phyloP scores from a whole-genome alignment of 176 grass and related monocot genomes.

The Eragrostis curvula region DNA sequence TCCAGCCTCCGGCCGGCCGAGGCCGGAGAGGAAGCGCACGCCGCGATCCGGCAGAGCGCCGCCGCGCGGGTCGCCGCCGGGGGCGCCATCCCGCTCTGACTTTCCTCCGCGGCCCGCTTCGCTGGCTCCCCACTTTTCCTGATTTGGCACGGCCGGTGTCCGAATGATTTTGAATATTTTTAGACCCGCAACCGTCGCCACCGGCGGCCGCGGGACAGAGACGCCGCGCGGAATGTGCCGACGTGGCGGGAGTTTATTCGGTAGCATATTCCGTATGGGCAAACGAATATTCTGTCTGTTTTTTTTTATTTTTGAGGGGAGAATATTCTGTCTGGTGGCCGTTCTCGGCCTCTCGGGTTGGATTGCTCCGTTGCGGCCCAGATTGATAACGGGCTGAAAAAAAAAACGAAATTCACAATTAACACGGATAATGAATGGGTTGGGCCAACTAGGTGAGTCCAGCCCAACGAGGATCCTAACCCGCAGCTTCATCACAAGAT shows the following conservation, averaged over 20 bases:
- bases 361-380: neutral
- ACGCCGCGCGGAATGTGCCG: constrained; percentile 16
- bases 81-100: constrained; percentile 30
- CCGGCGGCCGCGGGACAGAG: neutral
- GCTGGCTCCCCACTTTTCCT: neutral
- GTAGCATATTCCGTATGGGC: neutral
- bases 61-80: constrained; percentile 33
- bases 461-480: neutral
- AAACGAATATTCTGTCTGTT: constrained; percentile 15
- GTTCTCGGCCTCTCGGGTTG: neutral
- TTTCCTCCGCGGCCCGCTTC: neutral
- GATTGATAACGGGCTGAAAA: neutral
- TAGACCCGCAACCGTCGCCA: constrained; percentile 34
- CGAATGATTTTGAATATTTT: constrained; percentile 37
- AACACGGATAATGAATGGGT: neutral
- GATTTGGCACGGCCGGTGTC: constrained; percentile 2
- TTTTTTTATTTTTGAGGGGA: too few relatives aligned
- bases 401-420: too few relatives aligned
- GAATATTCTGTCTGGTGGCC: constrained; percentile 2
- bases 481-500: neutral
- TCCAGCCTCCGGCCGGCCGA: neutral
- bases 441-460: neutral
- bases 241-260: constrained; percentile 9
- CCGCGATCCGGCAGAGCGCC: constrained; percentile 32
- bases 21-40: constrained; percentile 11